A percentile compares a stretch with the other conserved stretches of the same genome.
These are phyloP conservation scores for Chlorella sp. DNA, from an alignment of 139 green algal species.

Conservation along the genomic window DNA sequence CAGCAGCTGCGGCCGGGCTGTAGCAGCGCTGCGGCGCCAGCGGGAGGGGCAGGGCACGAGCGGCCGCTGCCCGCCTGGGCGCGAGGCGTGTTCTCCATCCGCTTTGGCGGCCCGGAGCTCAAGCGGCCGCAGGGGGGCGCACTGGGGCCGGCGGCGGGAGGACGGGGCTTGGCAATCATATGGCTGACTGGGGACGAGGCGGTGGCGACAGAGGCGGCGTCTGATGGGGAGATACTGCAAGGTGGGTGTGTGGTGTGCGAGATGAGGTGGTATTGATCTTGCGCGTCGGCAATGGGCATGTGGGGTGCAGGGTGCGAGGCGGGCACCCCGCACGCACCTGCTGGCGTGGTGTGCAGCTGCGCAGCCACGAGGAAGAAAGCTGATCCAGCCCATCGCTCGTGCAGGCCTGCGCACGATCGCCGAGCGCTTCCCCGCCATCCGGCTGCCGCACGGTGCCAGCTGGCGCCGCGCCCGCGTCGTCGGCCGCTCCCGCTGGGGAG, in stretches of 20 bases:
- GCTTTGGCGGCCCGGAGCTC: slow-evolving; percentile 34
- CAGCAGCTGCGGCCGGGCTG: neutral
- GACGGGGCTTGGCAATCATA: neutral
- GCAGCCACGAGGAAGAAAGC: too few species aligned
- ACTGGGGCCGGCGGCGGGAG: neutral
- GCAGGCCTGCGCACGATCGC: neutral
- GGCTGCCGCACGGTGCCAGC: slow-evolving; percentile 8
- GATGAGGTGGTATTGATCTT: too few species aligned
- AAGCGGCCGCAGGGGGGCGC: slow-evolving; percentile 8
- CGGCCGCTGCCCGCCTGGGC: slow-evolving; percentile 1
- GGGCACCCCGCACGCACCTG: too few species aligned
- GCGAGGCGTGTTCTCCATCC: slow-evolving; percentile 17
- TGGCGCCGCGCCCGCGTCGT: neutral
- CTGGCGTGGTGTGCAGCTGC: too few species aligned
- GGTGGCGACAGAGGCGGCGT: slow-evolving; percentile 6
- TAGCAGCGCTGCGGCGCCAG: too few species aligned
- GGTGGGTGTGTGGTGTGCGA: too few species aligned
- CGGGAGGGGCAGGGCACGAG: neutral
- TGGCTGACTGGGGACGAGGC: slow-evolving; percentile 21
- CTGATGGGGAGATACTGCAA: slow-evolving; percentile 22
- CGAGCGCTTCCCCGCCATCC: neutral
- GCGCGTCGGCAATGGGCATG: too few species aligned
- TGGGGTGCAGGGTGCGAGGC: too few species aligned
- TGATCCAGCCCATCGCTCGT: too few species aligned
- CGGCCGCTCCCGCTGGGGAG: slow-evolving; percentile 41